Evolutionary conservation across 176 grass and related monocot genomes (phyloP), one percentile per base, ranked within the genome.

Genomic region (Neostapfia colusana): DNA sequence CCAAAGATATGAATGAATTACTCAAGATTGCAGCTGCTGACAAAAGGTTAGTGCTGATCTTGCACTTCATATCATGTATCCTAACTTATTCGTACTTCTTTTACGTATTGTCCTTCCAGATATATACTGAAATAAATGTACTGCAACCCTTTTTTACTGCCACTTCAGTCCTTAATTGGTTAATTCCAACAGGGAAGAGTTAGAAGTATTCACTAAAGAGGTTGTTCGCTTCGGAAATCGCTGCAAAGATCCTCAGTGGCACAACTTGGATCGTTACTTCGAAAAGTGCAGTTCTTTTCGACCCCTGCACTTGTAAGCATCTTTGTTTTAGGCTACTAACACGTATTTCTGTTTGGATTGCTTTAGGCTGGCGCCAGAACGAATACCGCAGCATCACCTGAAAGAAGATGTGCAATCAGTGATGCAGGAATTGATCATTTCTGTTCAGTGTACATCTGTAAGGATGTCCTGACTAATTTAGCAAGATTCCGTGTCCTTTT

Each of bases 201-300:
- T 99, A 66, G 82, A 90, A 72, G 70, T 95, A 55, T 99, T 95
- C 67, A 85, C 87, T 34, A 99, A 87, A 82, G 96, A 99, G 74
- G 83, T 99, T 79, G 68, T 95, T 58, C 89, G 96, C 65, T 99
- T 95, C 89, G 96, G 96, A 79, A 99, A 99, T 86, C 92, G 68
- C 69, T 99, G 96, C 89, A 99, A 95, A 84, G 89, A 95, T 92
- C 92, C 89, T 81, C 96, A 95, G 67, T 99, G 96, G 96, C 96
- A 99, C 88, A 89, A 90, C 45, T 89, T 99, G 79, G 89, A 95
- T 42, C 96, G 96, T 50, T 99, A 90, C 84, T 93, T 99, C 82
- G 89, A 99, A 67, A 99, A 92, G 96, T 99, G 78, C 78, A 67
- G 50, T 43, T 73, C 35, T n/a, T 73, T 68, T 74, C 13, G 40